Evolutionary conservation across 164 flowering plant species (phyloP).

Genomic region (Buxus sempervirens): DNA sequence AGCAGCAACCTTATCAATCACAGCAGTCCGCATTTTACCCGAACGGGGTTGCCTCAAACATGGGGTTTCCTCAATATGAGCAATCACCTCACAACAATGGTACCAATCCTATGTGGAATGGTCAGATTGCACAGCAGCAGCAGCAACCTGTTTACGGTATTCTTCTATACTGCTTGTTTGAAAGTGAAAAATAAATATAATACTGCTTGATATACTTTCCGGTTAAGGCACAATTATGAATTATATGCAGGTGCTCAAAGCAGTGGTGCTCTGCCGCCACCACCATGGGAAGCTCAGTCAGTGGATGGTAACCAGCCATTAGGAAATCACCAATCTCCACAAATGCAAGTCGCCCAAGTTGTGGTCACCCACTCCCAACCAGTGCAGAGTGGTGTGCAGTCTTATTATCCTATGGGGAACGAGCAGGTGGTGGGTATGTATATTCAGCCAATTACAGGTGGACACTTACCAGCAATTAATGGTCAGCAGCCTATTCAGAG

Average conservation of each 20-base stretch:
- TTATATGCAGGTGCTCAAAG: constrained; percentile 31
- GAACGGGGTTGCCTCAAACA: constrained; percentile 41
- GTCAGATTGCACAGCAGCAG: constrained; percentile 56
- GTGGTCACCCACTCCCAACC: constrained; percentile 37
- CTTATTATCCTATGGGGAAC: constrained; percentile 32
- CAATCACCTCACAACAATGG: constrained; percentile 43
- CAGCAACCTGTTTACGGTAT: constrained; percentile 35
- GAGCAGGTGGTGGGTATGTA: constrained; percentile 38
- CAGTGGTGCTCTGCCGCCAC: constrained; percentile 68
- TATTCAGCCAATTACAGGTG: constrained; percentile 36
- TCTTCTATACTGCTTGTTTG: neutral
- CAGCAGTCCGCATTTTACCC: too few relatives aligned
- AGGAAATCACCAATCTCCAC: constrained; percentile 34
- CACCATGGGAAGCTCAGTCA: constrained; percentile 90
- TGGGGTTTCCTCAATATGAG: constrained; percentile 38
- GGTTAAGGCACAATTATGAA: neutral
- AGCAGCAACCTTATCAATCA: constrained; percentile 40
- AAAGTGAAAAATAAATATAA: neutral
- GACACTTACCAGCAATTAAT: constrained; percentile 24
- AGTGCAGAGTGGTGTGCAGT: constrained; percentile 26
- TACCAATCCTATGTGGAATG: constrained; percentile 59
- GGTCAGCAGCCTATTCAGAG: constrained; percentile 19
- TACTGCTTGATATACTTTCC: neutral
- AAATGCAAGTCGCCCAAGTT: constrained; percentile 38
- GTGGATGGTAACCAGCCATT: constrained; percentile 13